Conservation (phyloP, 306 rosid genomes). For the Fragaria nilgerrensis region DNA sequence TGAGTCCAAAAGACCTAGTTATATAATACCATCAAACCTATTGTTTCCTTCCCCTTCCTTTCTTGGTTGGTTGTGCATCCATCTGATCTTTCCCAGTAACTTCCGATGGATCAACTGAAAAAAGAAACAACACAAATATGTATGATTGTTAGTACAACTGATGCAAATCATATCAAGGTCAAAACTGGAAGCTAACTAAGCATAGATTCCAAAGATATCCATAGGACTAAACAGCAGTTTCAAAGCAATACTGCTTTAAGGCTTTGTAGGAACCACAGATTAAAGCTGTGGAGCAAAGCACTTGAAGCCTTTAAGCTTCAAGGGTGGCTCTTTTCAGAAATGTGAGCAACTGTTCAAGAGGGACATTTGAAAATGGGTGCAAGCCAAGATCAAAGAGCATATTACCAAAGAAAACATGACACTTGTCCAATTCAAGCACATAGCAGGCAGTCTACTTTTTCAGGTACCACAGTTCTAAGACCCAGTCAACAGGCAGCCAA, state of each 20-base stretch:
- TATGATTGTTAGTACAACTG: background rate
- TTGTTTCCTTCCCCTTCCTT: conserved; percentile 88
- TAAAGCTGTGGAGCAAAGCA: background rate
- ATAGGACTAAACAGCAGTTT: background rate
- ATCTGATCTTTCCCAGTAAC: conserved; percentile 78
- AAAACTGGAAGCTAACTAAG: background rate
- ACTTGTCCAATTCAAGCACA: conserved; percentile 10
- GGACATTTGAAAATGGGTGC: background rate
- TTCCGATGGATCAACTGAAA: conserved; percentile 69
- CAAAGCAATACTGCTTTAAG: background rate
- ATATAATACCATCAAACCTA: conserved; percentile 31
- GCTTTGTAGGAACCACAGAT: background rate
- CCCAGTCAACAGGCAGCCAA: background rate
- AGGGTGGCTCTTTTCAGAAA: background rate
- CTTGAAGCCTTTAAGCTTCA: background rate
- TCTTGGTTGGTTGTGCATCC: conserved; percentile 68
- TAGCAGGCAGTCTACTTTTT: background rate
- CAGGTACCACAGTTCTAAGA: background rate
- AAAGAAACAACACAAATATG: background rate
- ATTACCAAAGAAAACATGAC: background rate
- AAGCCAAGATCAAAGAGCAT: background rate
- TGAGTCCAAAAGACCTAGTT: conserved; percentile 18
- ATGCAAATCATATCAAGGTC: background rate
- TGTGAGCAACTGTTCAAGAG: background rate
- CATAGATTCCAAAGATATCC: background rate